Evolutionary conservation across 2,329 filamentous ascomycete species (phyloP).

Genomic region (Trichoderma sp.): DNA sequence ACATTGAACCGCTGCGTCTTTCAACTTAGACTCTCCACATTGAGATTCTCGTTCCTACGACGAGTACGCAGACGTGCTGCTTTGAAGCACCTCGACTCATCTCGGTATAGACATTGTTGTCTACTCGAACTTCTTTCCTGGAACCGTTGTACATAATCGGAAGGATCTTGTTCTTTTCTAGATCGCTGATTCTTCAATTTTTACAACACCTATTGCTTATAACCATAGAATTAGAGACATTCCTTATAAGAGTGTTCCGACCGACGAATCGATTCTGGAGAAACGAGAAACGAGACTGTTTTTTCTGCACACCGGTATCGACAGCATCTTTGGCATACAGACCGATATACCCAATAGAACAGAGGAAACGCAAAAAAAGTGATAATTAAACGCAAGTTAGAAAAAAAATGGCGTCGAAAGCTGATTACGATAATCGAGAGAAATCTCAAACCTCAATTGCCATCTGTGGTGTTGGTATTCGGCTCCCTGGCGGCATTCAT

Average conservation of each 20-base stretch:
- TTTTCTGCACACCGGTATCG: background rate
- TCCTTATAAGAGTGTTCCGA: background rate
- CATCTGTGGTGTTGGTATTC: conserved; percentile 32
- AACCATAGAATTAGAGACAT: background rate
- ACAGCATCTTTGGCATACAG: background rate
- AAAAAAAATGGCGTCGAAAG: conserved; percentile 7
- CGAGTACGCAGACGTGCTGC: conserved; percentile 5
- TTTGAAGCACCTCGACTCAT: background rate
- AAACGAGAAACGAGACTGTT: background rate
- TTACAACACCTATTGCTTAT: background rate
- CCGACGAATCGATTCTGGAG: background rate
- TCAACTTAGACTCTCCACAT: background rate
- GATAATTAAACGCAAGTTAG: background rate
- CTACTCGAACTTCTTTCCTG: background rate
- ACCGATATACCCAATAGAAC: background rate
- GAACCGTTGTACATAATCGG: background rate
- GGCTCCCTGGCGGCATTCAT: conserved; percentile 32
- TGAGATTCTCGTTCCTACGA: background rate
- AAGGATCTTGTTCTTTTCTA: background rate
- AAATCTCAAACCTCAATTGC: conserved; percentile 27
- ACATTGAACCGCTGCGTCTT: background rate
- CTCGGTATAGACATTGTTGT: background rate
- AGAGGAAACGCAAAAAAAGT: background rate
- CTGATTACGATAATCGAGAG: background rate
- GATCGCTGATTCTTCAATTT: background rate